These are phyloP conservation scores for Lactarius psammicola DNA, from an alignment of 768 basidiomycete genomes.

Conservation along the genomic window DNA sequence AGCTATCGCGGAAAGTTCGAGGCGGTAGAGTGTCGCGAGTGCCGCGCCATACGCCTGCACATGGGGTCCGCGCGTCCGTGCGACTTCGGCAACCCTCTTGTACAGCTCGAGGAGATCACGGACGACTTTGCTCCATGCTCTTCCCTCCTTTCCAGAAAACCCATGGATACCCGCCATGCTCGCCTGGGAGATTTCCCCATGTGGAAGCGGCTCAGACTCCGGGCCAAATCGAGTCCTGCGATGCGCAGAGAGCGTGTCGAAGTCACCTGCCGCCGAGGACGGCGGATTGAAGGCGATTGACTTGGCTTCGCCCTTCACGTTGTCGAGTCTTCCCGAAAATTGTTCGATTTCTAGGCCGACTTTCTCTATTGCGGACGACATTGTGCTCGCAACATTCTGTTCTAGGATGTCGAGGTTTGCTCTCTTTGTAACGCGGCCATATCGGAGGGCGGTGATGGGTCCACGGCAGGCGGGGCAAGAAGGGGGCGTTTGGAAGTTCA, in stretches of 20 bases:
- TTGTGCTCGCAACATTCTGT: constrained; percentile 38
- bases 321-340: constrained; percentile 16
- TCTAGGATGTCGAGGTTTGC: constrained; percentile 40
- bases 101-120: constrained; percentile 32
- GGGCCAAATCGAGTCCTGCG: constrained; percentile 8
- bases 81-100: constrained; percentile 30
- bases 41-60: constrained; percentile 38
- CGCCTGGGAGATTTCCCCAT: constrained; percentile 3
- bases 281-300: constrained; percentile 8
- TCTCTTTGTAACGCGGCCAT: constrained; percentile 39
- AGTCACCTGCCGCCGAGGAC: background rate
- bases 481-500: constrained; percentile 35
- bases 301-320: constrained; percentile 26
- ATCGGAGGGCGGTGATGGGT: constrained; percentile 37
- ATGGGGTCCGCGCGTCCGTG: constrained; percentile 35
- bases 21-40: constrained; percentile 35
- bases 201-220: constrained; percentile 29
- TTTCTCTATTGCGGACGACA: constrained; percentile 31
- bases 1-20: constrained; percentile 32
- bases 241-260: background rate
- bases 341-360: constrained; percentile 20
- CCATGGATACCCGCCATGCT: constrained; percentile 30
- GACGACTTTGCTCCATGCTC: constrained; percentile 32
- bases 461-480: constrained; percentile 40
- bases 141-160: constrained; percentile 27